Conservation (phyloP, 1,284 basidiomycete species). For the Agaricales sp. region DNA sequence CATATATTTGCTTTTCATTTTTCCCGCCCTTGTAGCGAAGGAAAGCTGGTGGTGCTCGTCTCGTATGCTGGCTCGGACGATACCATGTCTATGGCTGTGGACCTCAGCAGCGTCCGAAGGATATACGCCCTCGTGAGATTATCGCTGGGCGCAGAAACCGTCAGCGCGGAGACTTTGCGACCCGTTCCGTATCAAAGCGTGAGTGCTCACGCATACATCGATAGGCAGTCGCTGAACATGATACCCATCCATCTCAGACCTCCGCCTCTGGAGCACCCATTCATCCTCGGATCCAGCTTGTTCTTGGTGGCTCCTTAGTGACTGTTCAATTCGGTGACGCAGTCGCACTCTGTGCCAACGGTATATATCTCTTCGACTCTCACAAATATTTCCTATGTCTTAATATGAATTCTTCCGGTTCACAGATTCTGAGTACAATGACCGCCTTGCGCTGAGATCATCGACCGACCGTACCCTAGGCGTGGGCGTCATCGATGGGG, state of each 20-base stretch:
- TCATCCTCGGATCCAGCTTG: conserved; percentile 54
- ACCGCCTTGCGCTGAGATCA: conserved; percentile 64
- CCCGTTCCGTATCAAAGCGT: conserved; percentile 70
- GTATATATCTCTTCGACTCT: conserved; percentile 31
- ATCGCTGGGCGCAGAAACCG: conserved; percentile 26
- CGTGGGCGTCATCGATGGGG: conserved; percentile 42
- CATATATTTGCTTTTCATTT: conserved; percentile 1
- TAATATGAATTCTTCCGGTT: conserved; percentile 1
- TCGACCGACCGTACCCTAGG: conserved; percentile 59
- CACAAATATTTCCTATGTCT: too few relatives aligned
- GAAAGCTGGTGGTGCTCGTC: conserved; percentile 47
- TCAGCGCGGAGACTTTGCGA: conserved; percentile 37
- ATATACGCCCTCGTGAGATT: conserved; percentile 55
- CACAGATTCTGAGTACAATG: conserved; percentile 58
- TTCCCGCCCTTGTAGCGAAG: conserved; percentile 24
- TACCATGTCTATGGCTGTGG: conserved; percentile 28
- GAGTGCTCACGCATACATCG: conserved; percentile 16
- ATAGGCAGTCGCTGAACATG: conserved; percentile 1
- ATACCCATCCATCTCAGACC: conserved; percentile 29
- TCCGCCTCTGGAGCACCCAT: conserved; percentile 54
- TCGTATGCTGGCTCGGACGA: conserved; percentile 57
- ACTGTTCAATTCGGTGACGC: conserved; percentile 69
- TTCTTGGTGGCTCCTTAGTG: conserved; percentile 44
- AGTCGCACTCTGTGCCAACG: conserved; percentile 58
- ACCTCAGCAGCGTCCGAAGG: conserved; percentile 35